Conservation (phyloP, 2,329 filamentous ascomycete species). For the Capronia epimyces region DNA sequence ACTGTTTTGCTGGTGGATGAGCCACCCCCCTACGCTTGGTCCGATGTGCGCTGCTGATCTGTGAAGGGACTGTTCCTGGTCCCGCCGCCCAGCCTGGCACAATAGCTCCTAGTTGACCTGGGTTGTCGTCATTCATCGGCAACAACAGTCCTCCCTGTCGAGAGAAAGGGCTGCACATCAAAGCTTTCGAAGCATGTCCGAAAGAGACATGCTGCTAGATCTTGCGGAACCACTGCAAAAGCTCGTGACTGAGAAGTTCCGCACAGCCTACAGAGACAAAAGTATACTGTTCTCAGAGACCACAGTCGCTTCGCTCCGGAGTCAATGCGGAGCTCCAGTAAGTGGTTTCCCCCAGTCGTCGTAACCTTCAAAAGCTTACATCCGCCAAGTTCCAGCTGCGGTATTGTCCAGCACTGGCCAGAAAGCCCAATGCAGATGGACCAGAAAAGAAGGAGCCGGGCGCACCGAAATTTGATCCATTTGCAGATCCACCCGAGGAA, state of each 20-base stretch:
- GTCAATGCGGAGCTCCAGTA: conserved; percentile 18
- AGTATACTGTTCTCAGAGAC: conserved; percentile 29
- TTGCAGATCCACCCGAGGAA: conserved; percentile 40
- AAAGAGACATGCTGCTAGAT: conserved; percentile 11
- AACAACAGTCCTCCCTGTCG: not conserved
- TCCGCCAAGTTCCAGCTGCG: conserved; percentile 42
- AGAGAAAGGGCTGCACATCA: not conserved
- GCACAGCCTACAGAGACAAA: conserved; percentile 16
- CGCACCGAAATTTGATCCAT: conserved; percentile 40
- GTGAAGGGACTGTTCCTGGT: no score
- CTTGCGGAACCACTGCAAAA: conserved; percentile 18
- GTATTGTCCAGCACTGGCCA: conserved; percentile 45
- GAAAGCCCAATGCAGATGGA: conserved; percentile 35
- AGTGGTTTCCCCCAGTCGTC: conserved; percentile 1
- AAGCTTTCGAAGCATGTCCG: conserved; percentile 10
- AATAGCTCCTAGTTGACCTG: no score
- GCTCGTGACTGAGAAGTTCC: conserved; percentile 22
- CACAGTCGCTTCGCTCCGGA: conserved; percentile 19
- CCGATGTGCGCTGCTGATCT: no score
- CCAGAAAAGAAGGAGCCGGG: conserved; percentile 4
- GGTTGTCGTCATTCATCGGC: not conserved
- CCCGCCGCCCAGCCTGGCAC: no score
- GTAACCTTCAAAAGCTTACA: not conserved
- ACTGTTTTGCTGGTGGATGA: no score
- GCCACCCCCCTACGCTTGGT: no score